A percentile compares a stretch with the other conserved stretches of the same genome.
Conservation (phyloP, 192 early-diverging fungal genomes). For the Coemansia sp. region DNA sequence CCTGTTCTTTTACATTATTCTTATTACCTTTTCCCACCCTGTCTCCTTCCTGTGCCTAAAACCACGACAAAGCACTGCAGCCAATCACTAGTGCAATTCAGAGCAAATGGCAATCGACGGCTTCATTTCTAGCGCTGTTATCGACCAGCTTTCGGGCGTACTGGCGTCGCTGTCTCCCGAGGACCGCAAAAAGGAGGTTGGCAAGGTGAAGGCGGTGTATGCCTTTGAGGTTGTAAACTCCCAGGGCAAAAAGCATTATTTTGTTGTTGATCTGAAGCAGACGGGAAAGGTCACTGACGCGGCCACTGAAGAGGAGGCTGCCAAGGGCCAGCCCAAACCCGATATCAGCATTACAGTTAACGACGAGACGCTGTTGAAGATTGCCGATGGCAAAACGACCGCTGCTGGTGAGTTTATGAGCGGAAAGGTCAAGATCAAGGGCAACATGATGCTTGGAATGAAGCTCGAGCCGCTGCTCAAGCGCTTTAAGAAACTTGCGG, state of each 20-base stretch:
- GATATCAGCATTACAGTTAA: slow-evolving; percentile 73
- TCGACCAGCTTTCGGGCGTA: slow-evolving; percentile 43
- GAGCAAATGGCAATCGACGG: slow-evolving; percentile 38
- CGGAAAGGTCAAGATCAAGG: slow-evolving; percentile 87
- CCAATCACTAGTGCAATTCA: background rate
- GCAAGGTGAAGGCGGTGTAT: slow-evolving; percentile 73
- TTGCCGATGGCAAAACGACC: slow-evolving; percentile 83
- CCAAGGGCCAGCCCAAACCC: slow-evolving; percentile 67
- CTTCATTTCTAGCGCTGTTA: slow-evolving; percentile 47
- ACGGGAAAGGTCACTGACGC: slow-evolving; percentile 64
- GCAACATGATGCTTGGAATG: slow-evolving; percentile 73
- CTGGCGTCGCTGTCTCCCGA: slow-evolving; percentile 40
- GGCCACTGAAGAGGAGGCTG: slow-evolving; percentile 52
- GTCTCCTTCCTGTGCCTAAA: background rate
- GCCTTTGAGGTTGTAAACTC: slow-evolving; percentile 80
- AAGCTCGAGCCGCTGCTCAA: slow-evolving; percentile 72
- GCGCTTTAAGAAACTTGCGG: slow-evolving; percentile 53
- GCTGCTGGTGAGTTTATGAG: slow-evolving; percentile 91
- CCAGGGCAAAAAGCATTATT: slow-evolving; percentile 68
- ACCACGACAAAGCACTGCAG: background rate
- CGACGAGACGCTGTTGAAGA: slow-evolving; percentile 79
- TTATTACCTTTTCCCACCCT: slow-evolving; percentile 4
- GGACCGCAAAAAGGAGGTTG: slow-evolving; percentile 49
- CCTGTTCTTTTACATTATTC: background rate
- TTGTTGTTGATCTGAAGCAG: slow-evolving; percentile 87